A percentile compares a stretch with the other conserved stretches of the same genome.
Conservation (phyloP, 208 protist genomes). For the Crithidia thermophila region DNA sequence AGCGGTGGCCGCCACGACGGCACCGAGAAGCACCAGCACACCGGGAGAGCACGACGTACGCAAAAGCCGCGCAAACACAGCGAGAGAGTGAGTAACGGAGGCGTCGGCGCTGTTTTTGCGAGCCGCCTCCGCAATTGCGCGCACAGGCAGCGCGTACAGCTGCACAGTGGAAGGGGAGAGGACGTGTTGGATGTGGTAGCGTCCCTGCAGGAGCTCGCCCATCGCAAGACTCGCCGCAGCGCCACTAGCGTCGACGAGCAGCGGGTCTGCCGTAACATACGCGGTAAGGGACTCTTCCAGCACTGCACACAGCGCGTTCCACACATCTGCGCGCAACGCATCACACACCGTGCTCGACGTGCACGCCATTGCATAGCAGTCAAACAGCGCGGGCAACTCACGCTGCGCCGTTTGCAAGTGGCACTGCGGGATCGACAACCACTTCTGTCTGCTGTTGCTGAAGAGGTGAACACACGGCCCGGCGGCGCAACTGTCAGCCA, state of each 20-base stretch:
- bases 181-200: conserved; percentile 17
- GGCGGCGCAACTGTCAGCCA: not conserved
- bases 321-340: conserved; percentile 22
- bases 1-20: conserved; percentile 4
- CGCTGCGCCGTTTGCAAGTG: not conserved
- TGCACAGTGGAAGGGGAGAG: not conserved
- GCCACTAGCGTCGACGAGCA: not conserved
- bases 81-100: not conserved
- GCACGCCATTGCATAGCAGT: conserved; percentile 29
- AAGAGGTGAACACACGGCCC: not conserved
- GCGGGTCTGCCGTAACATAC: conserved; percentile 8
- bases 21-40: conserved; percentile 5
- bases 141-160: not conserved
- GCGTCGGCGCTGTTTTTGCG: conserved; percentile 10
- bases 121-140: not conserved
- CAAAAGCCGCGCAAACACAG: conserved; percentile 20
- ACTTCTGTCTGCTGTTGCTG: conserved; percentile 3
- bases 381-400: conserved; percentile 18
- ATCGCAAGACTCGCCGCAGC: conserved; percentile 17
- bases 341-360: not conserved
- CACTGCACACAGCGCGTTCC: conserved; percentile 27
- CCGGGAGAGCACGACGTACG: not conserved
- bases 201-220: not conserved
- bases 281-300: conserved; percentile 17
- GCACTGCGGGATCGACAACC: not conserved